phyloP scores from a whole-genome alignment of 306 rosid genomes.

The Carpinus fangiana region DNA sequence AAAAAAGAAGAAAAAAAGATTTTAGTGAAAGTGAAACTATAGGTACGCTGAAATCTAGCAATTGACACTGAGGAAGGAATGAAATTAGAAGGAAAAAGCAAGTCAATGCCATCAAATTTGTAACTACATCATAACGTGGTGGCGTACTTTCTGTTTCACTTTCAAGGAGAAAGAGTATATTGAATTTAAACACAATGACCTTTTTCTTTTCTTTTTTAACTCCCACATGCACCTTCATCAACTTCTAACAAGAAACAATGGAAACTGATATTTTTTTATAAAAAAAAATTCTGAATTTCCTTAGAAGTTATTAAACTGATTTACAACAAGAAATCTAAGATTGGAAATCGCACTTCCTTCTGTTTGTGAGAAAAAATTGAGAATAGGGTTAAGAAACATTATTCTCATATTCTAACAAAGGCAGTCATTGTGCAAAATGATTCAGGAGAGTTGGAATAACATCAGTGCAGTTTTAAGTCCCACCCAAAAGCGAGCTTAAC shows the following conservation, averaged over 20 bases:
- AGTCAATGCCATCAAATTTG: slow-evolving; percentile 1
- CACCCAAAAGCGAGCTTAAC: neutral
- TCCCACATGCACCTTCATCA: neutral
- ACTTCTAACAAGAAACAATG: neutral
- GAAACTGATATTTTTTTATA: neutral
- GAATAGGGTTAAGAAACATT: slow-evolving; percentile 5
- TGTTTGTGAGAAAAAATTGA: neutral
- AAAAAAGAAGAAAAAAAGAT: neutral
- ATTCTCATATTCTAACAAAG: neutral
- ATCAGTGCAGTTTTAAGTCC: neutral
- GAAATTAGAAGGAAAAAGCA: neutral
- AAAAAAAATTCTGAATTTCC: too few species aligned
- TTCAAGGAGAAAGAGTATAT: neutral
- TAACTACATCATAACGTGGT: neutral
- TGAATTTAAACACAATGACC: neutral
- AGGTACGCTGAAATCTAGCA: slow-evolving; percentile 1
- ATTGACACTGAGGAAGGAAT: slow-evolving; percentile 6
- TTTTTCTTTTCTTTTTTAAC: neutral
- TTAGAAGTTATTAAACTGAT: neutral
- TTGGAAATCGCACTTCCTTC: neutral
- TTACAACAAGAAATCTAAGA: slow-evolving; percentile 4
- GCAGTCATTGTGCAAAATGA: slow-evolving; percentile 1
- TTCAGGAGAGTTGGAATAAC: neutral
- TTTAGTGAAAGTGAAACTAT: neutral
- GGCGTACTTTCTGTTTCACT: neutral